Conservation (phyloP, 768 basidiomycete genomes). For the Phallus indusiatus region DNA sequence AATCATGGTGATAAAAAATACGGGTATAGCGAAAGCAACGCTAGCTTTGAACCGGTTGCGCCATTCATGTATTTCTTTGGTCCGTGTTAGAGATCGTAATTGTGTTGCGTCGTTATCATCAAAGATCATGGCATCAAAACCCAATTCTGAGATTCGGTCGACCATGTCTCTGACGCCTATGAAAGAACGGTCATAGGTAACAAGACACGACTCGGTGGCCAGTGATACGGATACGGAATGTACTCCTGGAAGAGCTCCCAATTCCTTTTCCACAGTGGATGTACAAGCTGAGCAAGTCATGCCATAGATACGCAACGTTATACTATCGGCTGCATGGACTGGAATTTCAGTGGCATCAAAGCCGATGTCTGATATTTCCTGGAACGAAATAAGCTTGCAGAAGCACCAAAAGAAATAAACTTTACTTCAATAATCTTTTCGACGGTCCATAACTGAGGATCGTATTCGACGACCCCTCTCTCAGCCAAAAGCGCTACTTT, state of each 20-base stretch:
- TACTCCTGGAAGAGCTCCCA: conserved; percentile 66
- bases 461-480: conserved; percentile 85
- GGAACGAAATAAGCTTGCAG: neutral
- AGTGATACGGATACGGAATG: conserved; percentile 62
- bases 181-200: conserved; percentile 65
- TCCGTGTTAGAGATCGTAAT: conserved; percentile 73
- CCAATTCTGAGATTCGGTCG: conserved; percentile 77
- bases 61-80: conserved; percentile 93
- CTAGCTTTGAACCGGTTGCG: conserved; percentile 64
- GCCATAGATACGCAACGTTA: conserved; percentile 77
- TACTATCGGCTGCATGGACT: conserved; percentile 48
- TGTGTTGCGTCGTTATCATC: conserved; percentile 78
- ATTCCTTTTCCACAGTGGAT: conserved; percentile 61
- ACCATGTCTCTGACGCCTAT: conserved; percentile 83
- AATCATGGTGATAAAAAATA: conserved; percentile 88
- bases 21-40: conserved; percentile 77
- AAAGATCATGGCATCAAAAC: conserved; percentile 81
- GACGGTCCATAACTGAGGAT: conserved; percentile 68
- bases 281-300: conserved; percentile 88
- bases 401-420: conserved; percentile 19
- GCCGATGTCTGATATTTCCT: conserved; percentile 91
- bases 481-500: conserved; percentile 98
- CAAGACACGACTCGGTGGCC: conserved; percentile 62
- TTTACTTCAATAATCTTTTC: conserved; percentile 70
- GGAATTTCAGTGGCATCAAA: conserved; percentile 82